Conservation (phyloP, 805 yeast genomes). For the Metschnikowia drakensbergensis region DNA sequence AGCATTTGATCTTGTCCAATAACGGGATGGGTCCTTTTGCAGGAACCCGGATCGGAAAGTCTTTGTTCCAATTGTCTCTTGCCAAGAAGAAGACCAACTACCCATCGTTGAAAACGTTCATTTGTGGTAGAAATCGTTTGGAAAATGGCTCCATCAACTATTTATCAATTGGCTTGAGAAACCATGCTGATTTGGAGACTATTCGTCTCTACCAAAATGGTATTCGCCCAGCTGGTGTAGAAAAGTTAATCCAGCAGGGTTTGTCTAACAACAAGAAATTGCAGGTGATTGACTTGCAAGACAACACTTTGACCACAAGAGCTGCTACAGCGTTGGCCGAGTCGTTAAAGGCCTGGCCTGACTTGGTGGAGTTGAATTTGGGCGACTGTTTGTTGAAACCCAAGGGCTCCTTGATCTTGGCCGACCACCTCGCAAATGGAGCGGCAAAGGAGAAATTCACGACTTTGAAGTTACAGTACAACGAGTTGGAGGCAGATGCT, state of each 20-base stretch:
- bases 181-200: conserved; percentile 67
- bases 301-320: conserved; percentile 82
- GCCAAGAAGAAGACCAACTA: conserved; percentile 55
- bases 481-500: conserved; percentile 72
- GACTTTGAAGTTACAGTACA: conserved; percentile 74
- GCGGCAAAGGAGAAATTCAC: conserved; percentile 43
- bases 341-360: conserved; percentile 54
- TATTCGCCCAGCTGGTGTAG: conserved; percentile 89
- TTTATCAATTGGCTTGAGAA: conserved; percentile 79
- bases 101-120: conserved; percentile 68
- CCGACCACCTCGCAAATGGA: conserved; percentile 43
- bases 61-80: conserved; percentile 65
- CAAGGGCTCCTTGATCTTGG: conserved; percentile 61
- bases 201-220: conserved; percentile 93
- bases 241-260: conserved; percentile 69
- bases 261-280: conserved; percentile 58
- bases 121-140: conserved; percentile 95
- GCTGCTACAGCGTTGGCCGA: conserved; percentile 51
- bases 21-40: conserved; percentile 99
- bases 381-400: conserved; percentile 86
- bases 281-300: conserved; percentile 80
- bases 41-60: conserved; percentile 89
- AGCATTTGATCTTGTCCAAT: conserved; percentile 85
- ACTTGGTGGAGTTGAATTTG: conserved; percentile 72
- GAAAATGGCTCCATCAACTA: conserved; percentile 91